Base-by-base conservation (phyloP, 2,329 filamentous ascomycete genomes). In the Penicillium sp. region DNA sequence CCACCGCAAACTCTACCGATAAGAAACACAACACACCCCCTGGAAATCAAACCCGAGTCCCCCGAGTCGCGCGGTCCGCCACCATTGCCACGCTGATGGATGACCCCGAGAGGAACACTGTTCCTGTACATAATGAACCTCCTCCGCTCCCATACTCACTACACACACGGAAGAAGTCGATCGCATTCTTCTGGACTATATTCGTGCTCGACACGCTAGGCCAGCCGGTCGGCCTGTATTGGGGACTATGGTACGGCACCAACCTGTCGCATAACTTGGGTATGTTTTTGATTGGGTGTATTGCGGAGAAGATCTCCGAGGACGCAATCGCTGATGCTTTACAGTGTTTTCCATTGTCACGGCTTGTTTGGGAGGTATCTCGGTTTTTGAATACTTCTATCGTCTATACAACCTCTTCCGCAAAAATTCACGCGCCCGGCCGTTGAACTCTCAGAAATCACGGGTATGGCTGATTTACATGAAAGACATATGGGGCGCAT, bases 181-280 rank as follows among this genome's bases (percentile, higher is more conserved):
- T 87, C 59, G 73, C 78, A 37, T 72, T 83, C 59, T 87, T 87
- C 73, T 87, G 84, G 84, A 74, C 74, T 0, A 68, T 87, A 41
- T 84, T 86, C 55, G 67, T 86, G 22, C 65, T 86, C 56, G 85
- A 87, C 71, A 83, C 80, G 50, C 75, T 85, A 57, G 80, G 76
- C 55, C 82, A 85, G 71, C 85, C 85, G 19, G 77, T 87, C 57
- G 79, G 77, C 3, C 75, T 87, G 2, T 87, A 87, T 72, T 87
- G 84, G 74, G 77, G 80, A 48, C 74, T 87, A 37, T 86, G 82
- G 82, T 86, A 86, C 61, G 78, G 77, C 60, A 82, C 83, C 10
- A 73, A 76, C 59, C 67, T 86, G 31, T 74, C 73, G 41, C 72
- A 74, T 57, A 75, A 78, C 45, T 35, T 75, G 60, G 70, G 73